Conservation (phyloP, 768 basidiomycete genomes). For the Collybia sp. region DNA sequence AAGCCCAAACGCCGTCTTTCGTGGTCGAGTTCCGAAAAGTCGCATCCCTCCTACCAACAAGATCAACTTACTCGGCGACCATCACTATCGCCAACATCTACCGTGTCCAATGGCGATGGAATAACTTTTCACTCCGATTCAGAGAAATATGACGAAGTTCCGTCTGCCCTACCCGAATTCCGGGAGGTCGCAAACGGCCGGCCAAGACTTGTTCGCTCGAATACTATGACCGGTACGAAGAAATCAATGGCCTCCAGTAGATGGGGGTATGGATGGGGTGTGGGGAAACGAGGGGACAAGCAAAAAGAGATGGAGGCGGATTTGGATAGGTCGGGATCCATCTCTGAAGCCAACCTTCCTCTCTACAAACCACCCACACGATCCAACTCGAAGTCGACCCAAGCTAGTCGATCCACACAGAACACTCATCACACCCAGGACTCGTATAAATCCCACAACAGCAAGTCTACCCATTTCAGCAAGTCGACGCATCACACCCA, state of each 20-base stretch:
- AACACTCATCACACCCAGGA: slow-evolving; percentile 17
- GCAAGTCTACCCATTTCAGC: slow-evolving; percentile 11
- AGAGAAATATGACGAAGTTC: slow-evolving; percentile 51
- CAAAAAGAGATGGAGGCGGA: slow-evolving; percentile 32
- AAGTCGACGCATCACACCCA: slow-evolving; percentile 9
- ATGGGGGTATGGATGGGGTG: slow-evolving; percentile 73
- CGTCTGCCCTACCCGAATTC: slow-evolving; percentile 25
- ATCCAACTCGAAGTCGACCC: slow-evolving; percentile 33
- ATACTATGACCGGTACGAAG: slow-evolving; percentile 57
- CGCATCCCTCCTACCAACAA: slow-evolving; percentile 13
- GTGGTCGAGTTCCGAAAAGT: slow-evolving; percentile 34
- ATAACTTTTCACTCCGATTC: slow-evolving; percentile 59
- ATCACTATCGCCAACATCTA: slow-evolving; percentile 40
- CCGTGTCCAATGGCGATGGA: slow-evolving; percentile 39
- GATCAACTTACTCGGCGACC: slow-evolving; percentile 33
- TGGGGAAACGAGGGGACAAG: slow-evolving; percentile 47
- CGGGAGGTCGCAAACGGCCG: slow-evolving; percentile 31
- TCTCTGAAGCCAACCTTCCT: slow-evolving; percentile 29
- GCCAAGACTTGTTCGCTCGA: slow-evolving; percentile 40
- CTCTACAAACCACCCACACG: slow-evolving; percentile 33
- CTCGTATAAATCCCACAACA: slow-evolving; percentile 7
- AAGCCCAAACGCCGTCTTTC: slow-evolving; percentile 45
- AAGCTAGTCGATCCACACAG: slow-evolving; percentile 28
- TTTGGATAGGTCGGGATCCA: slow-evolving; percentile 20
- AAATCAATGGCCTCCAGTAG: slow-evolving; percentile 39